Conservation (phyloP, 805 yeast genomes). For the Clavispora phyllophila region DNA sequence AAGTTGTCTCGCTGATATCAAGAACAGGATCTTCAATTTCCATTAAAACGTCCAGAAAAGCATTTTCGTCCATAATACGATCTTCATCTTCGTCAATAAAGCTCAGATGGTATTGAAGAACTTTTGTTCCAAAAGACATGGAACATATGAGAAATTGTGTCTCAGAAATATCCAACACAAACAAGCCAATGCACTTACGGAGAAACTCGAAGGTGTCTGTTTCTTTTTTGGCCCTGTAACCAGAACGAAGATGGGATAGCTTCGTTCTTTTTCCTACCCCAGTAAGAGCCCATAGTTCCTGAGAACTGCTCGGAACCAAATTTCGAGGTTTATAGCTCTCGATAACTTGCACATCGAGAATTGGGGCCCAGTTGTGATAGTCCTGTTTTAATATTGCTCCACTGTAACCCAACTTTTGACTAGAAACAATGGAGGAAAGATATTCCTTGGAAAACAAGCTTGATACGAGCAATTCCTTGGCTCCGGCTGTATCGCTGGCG, state of each 20-base stretch:
- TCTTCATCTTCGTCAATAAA: slow-evolving; percentile 20
- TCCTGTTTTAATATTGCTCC: slow-evolving; percentile 21
- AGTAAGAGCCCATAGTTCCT: slow-evolving; percentile 42
- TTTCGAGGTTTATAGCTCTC: slow-evolving; percentile 20
- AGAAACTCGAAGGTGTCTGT: slow-evolving; percentile 25
- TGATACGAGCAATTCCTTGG: slow-evolving; percentile 29
- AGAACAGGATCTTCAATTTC: slow-evolving; percentile 22
- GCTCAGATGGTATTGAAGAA: slow-evolving; percentile 19
- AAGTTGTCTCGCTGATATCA: slow-evolving; percentile 13
- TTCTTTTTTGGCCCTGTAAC: slow-evolving; percentile 24
- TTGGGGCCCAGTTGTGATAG: slow-evolving; percentile 46
- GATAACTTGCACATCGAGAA: slow-evolving; percentile 36
- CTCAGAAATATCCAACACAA: slow-evolving; percentile 13
- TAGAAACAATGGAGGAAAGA: not conserved
- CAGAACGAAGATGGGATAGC: slow-evolving; percentile 28
- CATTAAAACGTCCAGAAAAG: slow-evolving; percentile 18
- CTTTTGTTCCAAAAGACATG: slow-evolving; percentile 33
- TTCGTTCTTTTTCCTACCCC: slow-evolving; percentile 32
- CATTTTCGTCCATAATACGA: slow-evolving; percentile 8
- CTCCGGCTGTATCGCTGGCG: slow-evolving; percentile 38
- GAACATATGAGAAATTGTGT: slow-evolving; percentile 28
- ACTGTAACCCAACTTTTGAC: slow-evolving; percentile 16
- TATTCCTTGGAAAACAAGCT: slow-evolving; percentile 14
- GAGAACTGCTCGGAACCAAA: slow-evolving; percentile 15
- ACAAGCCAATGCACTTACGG: slow-evolving; percentile 24